Evolutionary conservation across 306 rosid species (phyloP), one percentile per base, ranked within the genome.

Genomic region (Prunus campanulata): DNA sequence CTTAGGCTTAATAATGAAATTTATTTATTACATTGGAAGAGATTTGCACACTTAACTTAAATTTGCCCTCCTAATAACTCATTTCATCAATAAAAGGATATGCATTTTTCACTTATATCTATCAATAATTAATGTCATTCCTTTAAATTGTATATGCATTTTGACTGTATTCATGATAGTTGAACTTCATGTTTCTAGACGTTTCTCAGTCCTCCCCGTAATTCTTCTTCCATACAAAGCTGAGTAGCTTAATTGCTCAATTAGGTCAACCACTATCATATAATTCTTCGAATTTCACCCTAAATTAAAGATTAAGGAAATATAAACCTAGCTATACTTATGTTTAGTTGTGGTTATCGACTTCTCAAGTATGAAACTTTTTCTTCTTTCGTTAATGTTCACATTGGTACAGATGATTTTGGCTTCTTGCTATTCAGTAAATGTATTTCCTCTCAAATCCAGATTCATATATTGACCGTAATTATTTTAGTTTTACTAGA

Each of bases 111-210:
- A 39, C 44, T 35, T n/a, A 6, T 51, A 51, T 32, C 22, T 20
- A 39, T 71, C 16, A 32, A 76, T 75, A 8, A 18, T 18, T 60
- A 80, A 72, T 72, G 30, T 0, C 19, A 19, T 76, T 72, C 81
- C 74, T 60, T 54, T 67, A 20, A n/a, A 46, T 20, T 65, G 9
- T 47, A 56, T 61, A 54, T 73, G 61, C 77, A 67, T 25, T 77
- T 77, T 74, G 74, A 74, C 71, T 4, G 32, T 9, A 73, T 68
- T 44, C 74, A 78, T 51, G 44, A 29, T 24, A 39, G 7, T 60
- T 61, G 15, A 70, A 71, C 48, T 6, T 20, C 29, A 10, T 35
- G 16, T 32, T 6, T 30, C 11, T 16, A 35, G 19, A 32, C 19
- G 66, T 24, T 60, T 30, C 44, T 39, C 44, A 39, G 44, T 39